phyloP scores from a whole-genome alignment of 2,329 filamentous ascomycete species.

The Fusarium phyllophilum region DNA sequence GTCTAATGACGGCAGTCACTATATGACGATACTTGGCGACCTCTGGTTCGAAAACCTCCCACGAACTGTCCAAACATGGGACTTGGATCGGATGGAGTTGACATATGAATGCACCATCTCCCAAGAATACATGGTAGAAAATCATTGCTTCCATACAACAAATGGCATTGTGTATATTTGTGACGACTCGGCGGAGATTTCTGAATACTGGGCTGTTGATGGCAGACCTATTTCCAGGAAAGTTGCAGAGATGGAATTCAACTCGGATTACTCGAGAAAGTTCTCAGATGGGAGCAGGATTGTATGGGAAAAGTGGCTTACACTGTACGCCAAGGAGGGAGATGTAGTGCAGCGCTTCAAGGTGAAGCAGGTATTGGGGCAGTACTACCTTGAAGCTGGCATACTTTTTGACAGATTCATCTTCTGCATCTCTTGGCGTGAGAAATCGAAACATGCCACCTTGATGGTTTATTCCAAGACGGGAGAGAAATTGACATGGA shows the following conservation, averaged over 20 bases:
- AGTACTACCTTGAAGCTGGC: not conserved
- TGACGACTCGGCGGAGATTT: not conserved
- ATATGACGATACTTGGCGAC: not conserved
- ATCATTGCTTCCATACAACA: not conserved
- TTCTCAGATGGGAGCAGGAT: constrained; percentile 1
- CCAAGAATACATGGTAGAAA: not conserved
- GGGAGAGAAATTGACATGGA: not conserved
- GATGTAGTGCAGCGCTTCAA: not conserved
- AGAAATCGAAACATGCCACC: not conserved
- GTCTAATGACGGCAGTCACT: not conserved
- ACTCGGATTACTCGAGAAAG: not conserved
- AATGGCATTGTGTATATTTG: not conserved
- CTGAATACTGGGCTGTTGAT: not conserved
- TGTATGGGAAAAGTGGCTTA: not conserved
- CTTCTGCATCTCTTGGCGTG: not conserved
- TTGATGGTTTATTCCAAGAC: constrained; percentile 5
- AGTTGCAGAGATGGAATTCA: not conserved
- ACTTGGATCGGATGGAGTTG: not conserved
- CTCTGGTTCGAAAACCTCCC: not conserved
- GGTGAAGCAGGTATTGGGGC: not conserved
- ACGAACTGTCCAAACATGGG: not conserved
- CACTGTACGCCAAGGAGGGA: not conserved
- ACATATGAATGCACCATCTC: not conserved
- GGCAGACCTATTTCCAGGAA: not conserved
- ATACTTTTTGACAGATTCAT: constrained; percentile 20